Evolutionary conservation across 257 asterid species (phyloP).

Genomic region (Echites panduratus): DNA sequence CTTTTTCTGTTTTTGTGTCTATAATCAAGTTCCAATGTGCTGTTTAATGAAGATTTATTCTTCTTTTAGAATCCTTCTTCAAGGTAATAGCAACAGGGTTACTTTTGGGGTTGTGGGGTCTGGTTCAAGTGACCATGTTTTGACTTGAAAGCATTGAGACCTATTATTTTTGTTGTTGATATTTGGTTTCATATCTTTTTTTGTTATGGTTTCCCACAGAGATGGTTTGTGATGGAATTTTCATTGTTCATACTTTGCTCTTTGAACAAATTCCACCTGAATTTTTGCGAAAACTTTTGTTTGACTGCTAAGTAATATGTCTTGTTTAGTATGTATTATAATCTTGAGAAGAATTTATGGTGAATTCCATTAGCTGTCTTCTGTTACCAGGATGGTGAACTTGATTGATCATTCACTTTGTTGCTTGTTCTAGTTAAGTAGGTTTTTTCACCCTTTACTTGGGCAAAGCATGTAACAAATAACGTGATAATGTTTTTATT

Average conservation of each 20-base stretch:
- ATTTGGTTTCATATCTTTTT: not conserved
- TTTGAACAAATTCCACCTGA: not conserved
- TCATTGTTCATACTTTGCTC: not conserved
- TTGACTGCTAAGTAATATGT: not conserved
- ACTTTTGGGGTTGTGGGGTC: too few species aligned
- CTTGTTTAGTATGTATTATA: not conserved
- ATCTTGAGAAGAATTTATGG: conserved; percentile 2
- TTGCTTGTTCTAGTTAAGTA: not conserved
- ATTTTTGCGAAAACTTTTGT: not conserved
- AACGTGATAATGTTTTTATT: conserved; percentile 14
- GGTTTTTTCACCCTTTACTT: not conserved
- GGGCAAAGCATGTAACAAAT: conserved; percentile 18
- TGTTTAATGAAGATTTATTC: not conserved
- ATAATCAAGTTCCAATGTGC: not conserved
- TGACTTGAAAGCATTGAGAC: not conserved
- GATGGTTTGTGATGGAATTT: conserved; percentile 1
- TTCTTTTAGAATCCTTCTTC: not conserved
- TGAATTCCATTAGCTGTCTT: not conserved
- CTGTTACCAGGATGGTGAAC: not conserved
- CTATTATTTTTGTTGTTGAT: not conserved
- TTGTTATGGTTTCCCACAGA: conserved; percentile 1
- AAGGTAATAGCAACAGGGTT: not conserved
- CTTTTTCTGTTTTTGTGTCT: not conserved
- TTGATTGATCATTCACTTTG: not conserved
- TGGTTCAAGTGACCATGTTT: not conserved